Conservation (phyloP, 805 yeast genomes). For the Hyphopichia homilentoma region DNA sequence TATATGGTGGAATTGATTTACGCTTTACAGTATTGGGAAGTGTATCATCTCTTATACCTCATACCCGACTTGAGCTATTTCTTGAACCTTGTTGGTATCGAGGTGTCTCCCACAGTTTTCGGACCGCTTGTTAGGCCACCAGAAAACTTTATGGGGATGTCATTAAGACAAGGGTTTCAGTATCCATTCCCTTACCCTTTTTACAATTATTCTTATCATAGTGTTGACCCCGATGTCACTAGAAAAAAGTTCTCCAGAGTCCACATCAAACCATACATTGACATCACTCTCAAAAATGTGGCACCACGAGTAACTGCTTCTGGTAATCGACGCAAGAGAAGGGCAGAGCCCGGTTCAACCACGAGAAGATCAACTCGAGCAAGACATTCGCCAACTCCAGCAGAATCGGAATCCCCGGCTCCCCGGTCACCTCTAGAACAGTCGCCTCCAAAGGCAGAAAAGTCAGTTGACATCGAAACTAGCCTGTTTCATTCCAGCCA, state of each 20-base stretch:
- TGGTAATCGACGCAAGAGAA: slow-evolving; percentile 6
- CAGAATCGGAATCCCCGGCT: no score
- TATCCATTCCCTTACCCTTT: slow-evolving; percentile 45
- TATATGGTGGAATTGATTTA: slow-evolving; percentile 36
- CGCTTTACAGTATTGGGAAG: slow-evolving; percentile 41
- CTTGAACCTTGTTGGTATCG: slow-evolving; percentile 31
- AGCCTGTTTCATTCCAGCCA: no score
- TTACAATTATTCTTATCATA: slow-evolving; percentile 42
- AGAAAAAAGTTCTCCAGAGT: slow-evolving; percentile 23
- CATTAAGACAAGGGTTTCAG: slow-evolving; percentile 38
- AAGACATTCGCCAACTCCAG: no score
- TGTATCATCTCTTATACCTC: slow-evolving; percentile 34
- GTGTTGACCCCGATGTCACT: slow-evolving; percentile 23
- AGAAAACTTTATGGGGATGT: slow-evolving; percentile 28
- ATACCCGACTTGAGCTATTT: slow-evolving; percentile 32
- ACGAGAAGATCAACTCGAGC: background rate
- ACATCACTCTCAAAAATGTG: slow-evolving; percentile 26
- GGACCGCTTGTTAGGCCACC: slow-evolving; percentile 41
- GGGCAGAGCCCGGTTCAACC: slow-evolving; percentile 1
- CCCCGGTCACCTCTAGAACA: no score
- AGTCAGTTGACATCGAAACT: no score
- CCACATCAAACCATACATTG: slow-evolving; percentile 32
- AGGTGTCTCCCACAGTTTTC: slow-evolving; percentile 29
- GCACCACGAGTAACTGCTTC: no score
- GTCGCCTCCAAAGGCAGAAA: no score